phyloP scores from a whole-genome alignment of 2,329 filamentous ascomycete genomes.

The Waltergamsia citrina region DNA sequence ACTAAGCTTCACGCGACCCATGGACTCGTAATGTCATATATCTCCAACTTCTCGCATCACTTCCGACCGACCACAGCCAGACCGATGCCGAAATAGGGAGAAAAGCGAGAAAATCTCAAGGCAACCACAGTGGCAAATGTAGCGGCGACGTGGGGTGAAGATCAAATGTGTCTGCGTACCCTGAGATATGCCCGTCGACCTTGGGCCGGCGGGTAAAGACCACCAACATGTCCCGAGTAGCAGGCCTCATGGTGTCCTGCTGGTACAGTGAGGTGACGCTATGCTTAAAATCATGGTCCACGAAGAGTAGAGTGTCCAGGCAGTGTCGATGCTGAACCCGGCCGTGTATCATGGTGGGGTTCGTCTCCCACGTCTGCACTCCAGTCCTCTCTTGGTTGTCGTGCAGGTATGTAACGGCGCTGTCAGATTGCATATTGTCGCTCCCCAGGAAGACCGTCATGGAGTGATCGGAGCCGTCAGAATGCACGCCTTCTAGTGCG shows the following conservation, averaged over 20 bases:
- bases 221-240: conserved; percentile 16
- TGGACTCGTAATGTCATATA: too few relatives aligned
- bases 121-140: conserved; percentile 12
- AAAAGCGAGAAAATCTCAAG: too few relatives aligned
- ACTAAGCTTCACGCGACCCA: too few relatives aligned
- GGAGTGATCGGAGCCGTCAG: conserved; percentile 17
- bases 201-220: conserved; percentile 15
- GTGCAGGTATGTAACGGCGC: conserved; percentile 16
- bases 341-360: conserved; percentile 10
- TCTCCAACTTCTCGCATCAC: too few relatives aligned
- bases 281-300: conserved; percentile 17
- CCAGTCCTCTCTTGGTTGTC: conserved; percentile 13
- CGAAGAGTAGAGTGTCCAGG: conserved; percentile 14
- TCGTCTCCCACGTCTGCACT: conserved; percentile 10
- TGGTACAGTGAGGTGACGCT: conserved; percentile 13
- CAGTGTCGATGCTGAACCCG: conserved; percentile 13
- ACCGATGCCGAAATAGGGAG: too few relatives aligned
- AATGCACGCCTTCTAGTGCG: conserved; percentile 19
- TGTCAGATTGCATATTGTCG: conserved; percentile 15
- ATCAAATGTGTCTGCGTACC: conserved; percentile 11
- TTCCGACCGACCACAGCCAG: too few relatives aligned
- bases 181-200: conserved; percentile 11
- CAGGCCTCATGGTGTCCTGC: conserved; percentile 8
- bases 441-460: conserved; percentile 17
- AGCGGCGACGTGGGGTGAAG: conserved; percentile 10